Evolutionary conservation across 148 eudicot genomes (phyloP).

Genomic region (Rhododendron kiyosumense): DNA sequence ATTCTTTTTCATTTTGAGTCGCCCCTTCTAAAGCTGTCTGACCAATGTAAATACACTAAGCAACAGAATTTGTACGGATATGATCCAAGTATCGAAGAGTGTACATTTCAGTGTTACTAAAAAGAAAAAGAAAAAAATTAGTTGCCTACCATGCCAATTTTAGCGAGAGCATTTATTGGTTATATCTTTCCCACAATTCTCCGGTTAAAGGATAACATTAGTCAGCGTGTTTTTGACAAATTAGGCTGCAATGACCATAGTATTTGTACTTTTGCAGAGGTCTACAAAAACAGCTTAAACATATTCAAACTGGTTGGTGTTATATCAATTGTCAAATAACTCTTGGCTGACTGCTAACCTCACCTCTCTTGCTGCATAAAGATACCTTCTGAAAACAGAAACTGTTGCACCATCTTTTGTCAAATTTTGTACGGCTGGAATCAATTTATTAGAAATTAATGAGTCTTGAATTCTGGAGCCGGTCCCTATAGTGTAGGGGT

Average conservation of each 20-base stretch:
- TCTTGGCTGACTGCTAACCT: neutral
- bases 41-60: neutral
- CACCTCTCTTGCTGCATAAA: neutral
- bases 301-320: neutral
- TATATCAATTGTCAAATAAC: neutral
- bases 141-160: neutral
- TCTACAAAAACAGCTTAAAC: neutral
- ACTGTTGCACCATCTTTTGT: neutral
- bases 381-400: neutral
- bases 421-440: neutral
- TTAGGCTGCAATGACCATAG: neutral
- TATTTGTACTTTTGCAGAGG: neutral
- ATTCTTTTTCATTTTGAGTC: neutral
- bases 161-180: no score
- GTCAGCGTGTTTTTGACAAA: neutral
- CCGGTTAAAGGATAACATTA: neutral
- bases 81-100: neutral
- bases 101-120: neutral
- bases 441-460: neutral
- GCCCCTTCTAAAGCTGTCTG: neutral
- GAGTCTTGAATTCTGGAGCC: neutral
- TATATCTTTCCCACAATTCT: neutral
- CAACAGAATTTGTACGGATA: no score
- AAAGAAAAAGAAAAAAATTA: neutral
- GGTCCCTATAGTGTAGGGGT: neutral